A percentile compares a stretch with the other conserved stretches of the same genome.
These are phyloP conservation scores for Cetraspora pellucida DNA, from an alignment of 192 early-diverging fungal species.

Conservation along the genomic window DNA sequence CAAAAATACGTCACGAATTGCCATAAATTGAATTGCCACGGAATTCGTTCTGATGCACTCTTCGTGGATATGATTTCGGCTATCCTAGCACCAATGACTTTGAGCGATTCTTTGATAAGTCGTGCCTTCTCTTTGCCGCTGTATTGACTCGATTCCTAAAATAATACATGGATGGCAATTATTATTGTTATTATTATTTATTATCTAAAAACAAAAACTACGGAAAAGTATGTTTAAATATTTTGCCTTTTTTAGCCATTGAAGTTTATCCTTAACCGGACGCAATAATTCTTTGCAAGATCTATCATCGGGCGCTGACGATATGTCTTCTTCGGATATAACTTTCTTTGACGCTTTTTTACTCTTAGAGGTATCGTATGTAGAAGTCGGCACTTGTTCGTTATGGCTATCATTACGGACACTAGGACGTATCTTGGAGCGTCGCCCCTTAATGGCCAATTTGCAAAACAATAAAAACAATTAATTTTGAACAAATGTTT, in stretches of 20 bases:
- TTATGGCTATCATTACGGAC: no score
- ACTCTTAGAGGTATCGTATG: neutral
- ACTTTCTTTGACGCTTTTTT: neutral
- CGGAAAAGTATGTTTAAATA: neutral
- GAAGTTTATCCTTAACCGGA: conserved; percentile 64
- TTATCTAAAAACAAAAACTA: neutral
- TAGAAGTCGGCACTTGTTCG: no score
- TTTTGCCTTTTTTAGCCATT: conserved; percentile 49
- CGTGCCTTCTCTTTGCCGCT: conserved; percentile 42
- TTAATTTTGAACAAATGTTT: no score
- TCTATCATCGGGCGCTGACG: conserved; percentile 44
- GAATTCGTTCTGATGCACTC: conserved; percentile 26
- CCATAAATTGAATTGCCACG: conserved; percentile 27
- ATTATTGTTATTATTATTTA: neutral
- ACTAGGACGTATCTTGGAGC: no score
- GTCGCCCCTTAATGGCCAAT: no score
- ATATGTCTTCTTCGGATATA: neutral
- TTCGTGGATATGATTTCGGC: conserved; percentile 30
- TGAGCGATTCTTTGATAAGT: conserved; percentile 51
- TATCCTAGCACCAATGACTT: conserved; percentile 58
- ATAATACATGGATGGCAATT: neutral
- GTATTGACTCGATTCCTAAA: conserved; percentile 38
- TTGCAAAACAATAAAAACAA: no score
- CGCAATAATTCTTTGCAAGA: conserved; percentile 70
- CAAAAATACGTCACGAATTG: conserved; percentile 33